Percentiles rank a stretch among this genome's conserved stretches.
phyloP scores from a whole-genome alignment of 2,329 filamentous ascomycete genomes.

The Fusarium drepaniforme region DNA sequence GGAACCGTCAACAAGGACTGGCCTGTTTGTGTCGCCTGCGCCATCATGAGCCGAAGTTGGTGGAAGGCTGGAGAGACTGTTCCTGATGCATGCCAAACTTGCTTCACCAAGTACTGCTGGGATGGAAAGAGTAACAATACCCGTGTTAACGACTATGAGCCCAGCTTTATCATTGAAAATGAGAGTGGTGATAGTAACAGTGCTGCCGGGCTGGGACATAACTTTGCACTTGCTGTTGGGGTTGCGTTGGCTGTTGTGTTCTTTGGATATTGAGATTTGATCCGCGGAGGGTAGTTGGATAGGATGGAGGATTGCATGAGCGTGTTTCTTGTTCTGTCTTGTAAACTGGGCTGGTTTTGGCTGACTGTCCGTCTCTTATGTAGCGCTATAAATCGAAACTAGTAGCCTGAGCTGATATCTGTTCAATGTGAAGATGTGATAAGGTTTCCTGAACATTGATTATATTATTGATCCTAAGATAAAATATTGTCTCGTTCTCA shows the following conservation, averaged over 20 bases:
- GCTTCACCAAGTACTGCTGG: constrained; percentile 90
- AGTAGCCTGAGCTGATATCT: neutral
- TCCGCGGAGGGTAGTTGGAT: neutral
- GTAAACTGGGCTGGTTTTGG: neutral
- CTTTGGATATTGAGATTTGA: neutral
- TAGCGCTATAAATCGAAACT: neutral
- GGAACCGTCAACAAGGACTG: constrained; percentile 76
- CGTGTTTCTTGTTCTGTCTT: neutral
- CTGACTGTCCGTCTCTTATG: neutral
- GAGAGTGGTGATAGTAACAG: neutral
- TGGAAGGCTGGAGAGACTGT: constrained; percentile 72
- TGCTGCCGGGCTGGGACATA: neutral
- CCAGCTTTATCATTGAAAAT: constrained; percentile 1
- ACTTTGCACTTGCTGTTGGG: neutral
- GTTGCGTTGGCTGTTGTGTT: neutral
- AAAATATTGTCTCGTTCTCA: neutral
- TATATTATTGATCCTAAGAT: too few relatives aligned
- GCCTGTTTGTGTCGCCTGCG: constrained; percentile 85
- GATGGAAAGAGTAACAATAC: constrained; percentile 68
- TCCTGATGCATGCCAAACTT: constrained; percentile 75
- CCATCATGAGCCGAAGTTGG: constrained; percentile 78
- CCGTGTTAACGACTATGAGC: neutral
- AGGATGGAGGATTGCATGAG: neutral
- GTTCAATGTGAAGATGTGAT: neutral
- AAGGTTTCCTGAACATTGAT: neutral